Base-by-base conservation (phyloP, 768 basidiomycete species). In the Russula sp. region DNA sequence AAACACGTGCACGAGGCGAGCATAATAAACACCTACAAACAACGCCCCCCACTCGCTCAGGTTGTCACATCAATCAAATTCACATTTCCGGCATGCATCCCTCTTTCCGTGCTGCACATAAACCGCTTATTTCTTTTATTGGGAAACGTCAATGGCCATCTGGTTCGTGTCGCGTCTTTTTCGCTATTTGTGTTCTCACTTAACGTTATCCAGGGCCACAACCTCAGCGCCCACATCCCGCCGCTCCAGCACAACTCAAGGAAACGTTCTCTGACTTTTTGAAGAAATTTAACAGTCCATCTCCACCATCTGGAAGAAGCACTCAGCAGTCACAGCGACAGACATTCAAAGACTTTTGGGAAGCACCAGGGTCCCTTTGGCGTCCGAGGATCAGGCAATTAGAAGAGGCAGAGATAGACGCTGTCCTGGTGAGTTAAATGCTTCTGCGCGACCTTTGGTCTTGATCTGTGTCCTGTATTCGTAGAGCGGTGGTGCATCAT, bases 401-500 rank as follows among this genome's bases (percentile, higher is more conserved):
- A 14, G 78, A 81, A 30, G 79, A 86, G 20, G 69, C 66, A 3
- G 89, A 90, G 75, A 85, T 90, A 60, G 82, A 88, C 14, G 84
- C 87, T 18, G 77, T 90, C 62, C 74, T 83, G 78, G 89, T 88
- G 68, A 55, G 63, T 49, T 24, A 16, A 73, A 82, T 76, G 28
- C 16, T 16, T 46, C 26, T 28, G 64, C 56, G 59, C 32, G 58
- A 38, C 14, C 28, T 9, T 11, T 44, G 13, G 20, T 34, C 14
- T 26, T 59, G 18, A 56, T 46, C 7, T n/a, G 18, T 48, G 53
- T 49, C 58, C 57, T 28, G 8, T 53, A 61, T 60, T 63, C 36
- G 30, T 67, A 88, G 88, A 89, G 81, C 62, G 89, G 89, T 22
- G 89, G 88, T 34, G 89, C 88, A 18, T 84, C 87, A 18, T 71